Base-by-base conservation (phyloP, 2,329 filamentous ascomycete species). In the Colletotrichum musae region DNA sequence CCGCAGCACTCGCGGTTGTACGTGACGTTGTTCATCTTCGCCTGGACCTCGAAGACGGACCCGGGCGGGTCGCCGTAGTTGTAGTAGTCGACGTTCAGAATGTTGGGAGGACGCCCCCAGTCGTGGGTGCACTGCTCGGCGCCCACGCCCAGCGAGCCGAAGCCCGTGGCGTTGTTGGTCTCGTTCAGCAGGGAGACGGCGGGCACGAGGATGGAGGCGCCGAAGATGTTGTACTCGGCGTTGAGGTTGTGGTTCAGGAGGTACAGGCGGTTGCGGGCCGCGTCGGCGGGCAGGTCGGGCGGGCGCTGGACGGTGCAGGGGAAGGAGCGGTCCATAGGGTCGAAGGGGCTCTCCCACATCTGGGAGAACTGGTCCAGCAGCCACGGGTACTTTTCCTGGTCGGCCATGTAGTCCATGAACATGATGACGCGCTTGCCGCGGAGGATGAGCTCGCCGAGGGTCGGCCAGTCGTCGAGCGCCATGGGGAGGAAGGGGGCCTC, bases 171-270 rank as follows among this genome's bases (percentile, higher is more conserved):
- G 13, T 87, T 89, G 76, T 97, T 97, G 18, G 93, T 95, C 70
- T 87, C 81, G 74, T 93, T 93, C 65, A 95, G 81, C 48, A 91
- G 77, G 5, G 90, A 88, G 0, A 90, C 89, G 66, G 93, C 92
- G 0, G 94, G 94, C 13, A 96, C 91, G 7, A 94, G 82, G 53
- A 96, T 77, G 21, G 86, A 83, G 16, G 87, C 77, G 36, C 89
- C 89, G 2, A 91, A 88, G 43, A 97, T 80, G 61, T 87, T 87
- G 71, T 97, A 88, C 73, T 94, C 87, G 68, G 92, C 87, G 78
- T 97, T 97, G 68, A 97, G 86, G 77, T 98, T 98, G 83, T 98
- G 95, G 80, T 98, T 98, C 75, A 92, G 88, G 76, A 97, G 86
- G 78, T 95, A 97, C 80, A 97, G 85, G 51, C 91, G 87, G 36